These are phyloP conservation scores for Penicillium sp. DNA, from an alignment of 2,329 filamentous ascomycete species.

Conservation along the genomic window DNA sequence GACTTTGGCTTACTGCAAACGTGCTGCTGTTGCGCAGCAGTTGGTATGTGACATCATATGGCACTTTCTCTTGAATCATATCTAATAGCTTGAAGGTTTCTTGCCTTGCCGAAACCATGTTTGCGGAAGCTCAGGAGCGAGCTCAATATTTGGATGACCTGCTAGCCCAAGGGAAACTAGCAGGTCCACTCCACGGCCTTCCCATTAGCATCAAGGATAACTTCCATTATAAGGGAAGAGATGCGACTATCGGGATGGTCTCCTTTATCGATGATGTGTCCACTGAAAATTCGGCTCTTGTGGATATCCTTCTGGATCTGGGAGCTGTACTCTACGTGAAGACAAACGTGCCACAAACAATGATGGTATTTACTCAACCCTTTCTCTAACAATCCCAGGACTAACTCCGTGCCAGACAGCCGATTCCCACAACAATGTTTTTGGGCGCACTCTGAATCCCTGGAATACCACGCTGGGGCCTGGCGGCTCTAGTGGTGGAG, in stretches of 20 bases:
- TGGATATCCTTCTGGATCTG: conserved; percentile 20
- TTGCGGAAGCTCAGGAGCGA: conserved; percentile 23
- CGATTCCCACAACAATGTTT: conserved; percentile 45
- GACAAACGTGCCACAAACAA: conserved; percentile 56
- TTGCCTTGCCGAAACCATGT: conserved; percentile 33
- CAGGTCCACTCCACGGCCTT: conserved; percentile 33
- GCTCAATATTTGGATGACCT: conserved; percentile 28
- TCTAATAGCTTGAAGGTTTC: conserved; percentile 11
- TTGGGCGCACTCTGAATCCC: conserved; percentile 44
- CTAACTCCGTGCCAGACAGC: conserved; percentile 17
- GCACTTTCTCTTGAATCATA: too few species aligned
- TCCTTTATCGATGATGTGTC: conserved; percentile 16
- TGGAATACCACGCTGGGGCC: conserved; percentile 33
- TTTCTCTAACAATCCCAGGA: conserved; percentile 1
- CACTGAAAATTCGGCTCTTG: conserved; percentile 15
- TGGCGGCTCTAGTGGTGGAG: conserved; percentile 46
- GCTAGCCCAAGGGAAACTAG: conserved; percentile 22
- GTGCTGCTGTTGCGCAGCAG: conserved; percentile 36
- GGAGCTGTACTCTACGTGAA: conserved; percentile 46
- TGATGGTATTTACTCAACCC: conserved; percentile 53
- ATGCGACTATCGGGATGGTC: conserved; percentile 19
- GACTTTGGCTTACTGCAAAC: conserved; percentile 47
- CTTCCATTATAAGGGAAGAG: conserved; percentile 26
- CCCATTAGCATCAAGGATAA: conserved; percentile 38
- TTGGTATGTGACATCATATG: conserved; percentile 22